These are phyloP conservation scores for Anisogramma anomala DNA, from an alignment of 2,329 filamentous ascomycete species.

Conservation along the genomic window DNA sequence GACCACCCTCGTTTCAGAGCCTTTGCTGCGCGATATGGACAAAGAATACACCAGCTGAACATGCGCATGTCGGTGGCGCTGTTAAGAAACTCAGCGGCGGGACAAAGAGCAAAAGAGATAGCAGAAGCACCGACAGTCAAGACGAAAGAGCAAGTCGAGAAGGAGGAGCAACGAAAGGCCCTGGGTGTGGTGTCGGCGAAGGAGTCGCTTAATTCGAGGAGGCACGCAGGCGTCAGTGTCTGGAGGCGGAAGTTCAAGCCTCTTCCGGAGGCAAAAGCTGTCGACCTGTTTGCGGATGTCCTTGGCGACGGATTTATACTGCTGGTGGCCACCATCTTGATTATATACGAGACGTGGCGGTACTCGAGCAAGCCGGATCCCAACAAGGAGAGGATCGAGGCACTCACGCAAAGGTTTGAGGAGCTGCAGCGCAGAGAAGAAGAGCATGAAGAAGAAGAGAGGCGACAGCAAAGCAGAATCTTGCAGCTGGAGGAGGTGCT, in stretches of 20 bases:
- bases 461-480: constrained; percentile 33
- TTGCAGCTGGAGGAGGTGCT: constrained; percentile 43
- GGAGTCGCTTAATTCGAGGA: constrained; percentile 28
- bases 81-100: constrained; percentile 45
- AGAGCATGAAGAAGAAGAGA: constrained; percentile 38
- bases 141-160: constrained; percentile 48
- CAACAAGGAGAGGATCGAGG: constrained; percentile 41
- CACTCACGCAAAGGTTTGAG: constrained; percentile 36
- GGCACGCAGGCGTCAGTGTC: constrained; percentile 29
- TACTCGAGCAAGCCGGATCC: constrained; percentile 48
- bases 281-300: constrained; percentile 56
- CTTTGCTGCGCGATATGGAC: constrained; percentile 51
- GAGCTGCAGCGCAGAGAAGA: constrained; percentile 38
- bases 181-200: constrained; percentile 30
- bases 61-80: constrained; percentile 52
- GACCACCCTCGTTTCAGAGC: constrained; percentile 50
- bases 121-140: constrained; percentile 54
- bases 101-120: constrained; percentile 47
- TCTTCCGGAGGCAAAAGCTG: constrained; percentile 53
- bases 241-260: constrained; percentile 53
- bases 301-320: constrained; percentile 53
- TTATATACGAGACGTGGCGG: constrained; percentile 52
- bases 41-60: constrained; percentile 54
- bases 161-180: constrained; percentile 38
- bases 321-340: constrained; percentile 41